Percentiles rank a stretch among this genome's conserved stretches.
phyloP scores from a whole-genome alignment of 495 filamentous ascomycete genomes.

The Cryomyces minteri region DNA sequence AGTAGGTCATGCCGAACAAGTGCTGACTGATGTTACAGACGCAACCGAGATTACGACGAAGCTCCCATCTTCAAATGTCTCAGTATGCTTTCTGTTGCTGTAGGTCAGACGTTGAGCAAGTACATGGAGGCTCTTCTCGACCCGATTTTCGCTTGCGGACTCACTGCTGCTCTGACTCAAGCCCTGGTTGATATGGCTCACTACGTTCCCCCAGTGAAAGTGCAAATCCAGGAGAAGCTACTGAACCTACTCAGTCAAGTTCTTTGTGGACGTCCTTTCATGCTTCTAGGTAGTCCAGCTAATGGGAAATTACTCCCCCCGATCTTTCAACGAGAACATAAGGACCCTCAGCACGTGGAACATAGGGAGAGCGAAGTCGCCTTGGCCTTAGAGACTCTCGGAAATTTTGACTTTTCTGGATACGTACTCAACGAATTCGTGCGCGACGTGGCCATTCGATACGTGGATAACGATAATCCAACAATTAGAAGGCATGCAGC shows the following conservation, averaged over 20 bases:
- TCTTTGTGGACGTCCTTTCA: slow-evolving; percentile 78
- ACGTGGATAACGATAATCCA: slow-evolving; percentile 86
- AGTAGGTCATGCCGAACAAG: no score
- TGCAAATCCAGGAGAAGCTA: slow-evolving; percentile 79
- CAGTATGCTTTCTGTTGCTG: slow-evolving; percentile 84
- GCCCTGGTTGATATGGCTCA: slow-evolving; percentile 96
- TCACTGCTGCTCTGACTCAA: slow-evolving; percentile 82
- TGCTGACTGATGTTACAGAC: slow-evolving; percentile 19
- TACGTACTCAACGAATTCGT: slow-evolving; percentile 96
- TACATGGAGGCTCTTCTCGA: slow-evolving; percentile 93
- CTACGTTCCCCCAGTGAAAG: slow-evolving; percentile 88
- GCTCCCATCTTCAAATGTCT: slow-evolving; percentile 96
- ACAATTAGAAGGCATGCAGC: slow-evolving; percentile 89
- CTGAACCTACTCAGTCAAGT: slow-evolving; percentile 91
- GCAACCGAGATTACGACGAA: slow-evolving; percentile 59
- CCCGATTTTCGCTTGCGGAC: slow-evolving; percentile 88
- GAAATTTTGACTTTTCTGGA: slow-evolving; percentile 88
- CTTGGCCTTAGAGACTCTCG: slow-evolving; percentile 77
- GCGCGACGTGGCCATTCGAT: slow-evolving; percentile 92
- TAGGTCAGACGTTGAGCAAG: slow-evolving; percentile 91
- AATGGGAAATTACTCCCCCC: slow-evolving; percentile 40
- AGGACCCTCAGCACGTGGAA: slow-evolving; percentile 48
- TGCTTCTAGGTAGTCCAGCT: slow-evolving; percentile 74
- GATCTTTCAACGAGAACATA: slow-evolving; percentile 70
- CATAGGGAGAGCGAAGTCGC: slow-evolving; percentile 79